These are phyloP conservation scores for Cubamyces sp. DNA, from an alignment of 768 basidiomycete species.

Conservation along the genomic window DNA sequence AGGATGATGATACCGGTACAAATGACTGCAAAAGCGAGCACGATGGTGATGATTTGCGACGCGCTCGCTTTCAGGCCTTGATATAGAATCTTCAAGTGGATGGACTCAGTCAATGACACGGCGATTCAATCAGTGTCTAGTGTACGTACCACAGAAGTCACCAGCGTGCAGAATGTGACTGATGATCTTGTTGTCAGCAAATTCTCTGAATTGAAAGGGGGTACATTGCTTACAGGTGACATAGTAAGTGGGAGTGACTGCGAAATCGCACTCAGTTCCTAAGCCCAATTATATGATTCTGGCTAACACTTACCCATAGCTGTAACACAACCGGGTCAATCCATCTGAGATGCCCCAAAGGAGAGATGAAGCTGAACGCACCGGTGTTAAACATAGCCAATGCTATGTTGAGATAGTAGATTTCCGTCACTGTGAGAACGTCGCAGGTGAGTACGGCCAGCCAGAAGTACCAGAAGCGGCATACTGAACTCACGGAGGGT, in stretches of 20 bases:
- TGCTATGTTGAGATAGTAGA: slow-evolving; percentile 92
- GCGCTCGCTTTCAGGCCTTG: slow-evolving; percentile 80
- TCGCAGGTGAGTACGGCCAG: not conserved
- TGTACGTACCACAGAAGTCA: slow-evolving; percentile 70
- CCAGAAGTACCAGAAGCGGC: not conserved
- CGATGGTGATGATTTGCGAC: slow-evolving; percentile 80
- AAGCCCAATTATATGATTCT: too few relatives aligned
- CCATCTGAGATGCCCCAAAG: not conserved
- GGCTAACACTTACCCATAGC: slow-evolving; percentile 56
- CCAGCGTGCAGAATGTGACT: slow-evolving; percentile 82
- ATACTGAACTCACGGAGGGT: slow-evolving; percentile 62
- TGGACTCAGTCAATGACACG: not conserved
- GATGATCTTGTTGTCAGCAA: slow-evolving; percentile 13
- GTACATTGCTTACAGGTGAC: slow-evolving; percentile 55
- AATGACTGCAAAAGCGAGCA: slow-evolving; percentile 87
- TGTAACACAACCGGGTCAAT: slow-evolving; percentile 28
- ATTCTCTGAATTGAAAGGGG: not conserved
- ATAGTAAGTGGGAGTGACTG: slow-evolving; percentile 84
- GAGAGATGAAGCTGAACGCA: slow-evolving; percentile 33
- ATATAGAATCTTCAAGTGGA: slow-evolving; percentile 68
- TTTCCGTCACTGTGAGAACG: slow-evolving; percentile 64
- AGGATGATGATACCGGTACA: slow-evolving; percentile 90
- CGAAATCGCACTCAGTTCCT: slow-evolving; percentile 5
- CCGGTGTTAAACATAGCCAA: slow-evolving; percentile 90
- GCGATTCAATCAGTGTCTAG: not conserved